Conservation (phyloP, 192 early-diverging fungal species). For the Podila minutissima region DNA sequence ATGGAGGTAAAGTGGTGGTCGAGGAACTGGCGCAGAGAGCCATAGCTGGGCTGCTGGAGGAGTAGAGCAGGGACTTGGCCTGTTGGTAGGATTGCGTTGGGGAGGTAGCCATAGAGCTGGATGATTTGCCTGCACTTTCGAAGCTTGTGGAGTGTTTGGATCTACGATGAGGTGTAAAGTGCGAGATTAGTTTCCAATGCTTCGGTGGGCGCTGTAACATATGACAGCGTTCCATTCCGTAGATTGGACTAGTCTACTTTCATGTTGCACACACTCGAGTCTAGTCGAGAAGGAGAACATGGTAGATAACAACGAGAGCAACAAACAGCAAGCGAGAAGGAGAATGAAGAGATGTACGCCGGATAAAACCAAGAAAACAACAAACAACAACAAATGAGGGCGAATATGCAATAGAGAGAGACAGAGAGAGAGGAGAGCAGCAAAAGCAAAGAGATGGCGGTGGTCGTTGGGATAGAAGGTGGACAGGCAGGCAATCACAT, state of each 20-base stretch:
- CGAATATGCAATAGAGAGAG: not conserved
- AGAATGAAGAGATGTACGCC: not conserved
- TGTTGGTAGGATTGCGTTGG: constrained; percentile 22
- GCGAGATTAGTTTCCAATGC: no score
- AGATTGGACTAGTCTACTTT: no score
- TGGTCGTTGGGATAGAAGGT: not conserved
- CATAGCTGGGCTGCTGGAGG: constrained; percentile 36
- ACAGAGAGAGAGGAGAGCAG: not conserved
- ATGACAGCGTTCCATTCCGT: no score
- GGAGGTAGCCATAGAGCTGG: constrained; percentile 44
- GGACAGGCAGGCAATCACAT: not conserved
- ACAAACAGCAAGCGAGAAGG: not conserved
- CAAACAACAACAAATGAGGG: not conserved
- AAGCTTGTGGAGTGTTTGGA: constrained; percentile 41
- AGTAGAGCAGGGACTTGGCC: constrained; percentile 45
- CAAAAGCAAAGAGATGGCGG: not conserved
- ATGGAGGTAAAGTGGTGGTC: constrained; percentile 19
- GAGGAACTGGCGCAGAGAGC: constrained; percentile 34
- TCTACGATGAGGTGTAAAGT: constrained; percentile 10
- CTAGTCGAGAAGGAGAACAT: no score
- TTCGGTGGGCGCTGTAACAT: no score
- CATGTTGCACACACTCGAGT: no score
- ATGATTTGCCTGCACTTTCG: constrained; percentile 36
- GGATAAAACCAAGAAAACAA: not conserved
- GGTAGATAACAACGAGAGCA: no score